Conservation (phyloP, 805 yeast species). For the Suhomyces kilbournensis region DNA sequence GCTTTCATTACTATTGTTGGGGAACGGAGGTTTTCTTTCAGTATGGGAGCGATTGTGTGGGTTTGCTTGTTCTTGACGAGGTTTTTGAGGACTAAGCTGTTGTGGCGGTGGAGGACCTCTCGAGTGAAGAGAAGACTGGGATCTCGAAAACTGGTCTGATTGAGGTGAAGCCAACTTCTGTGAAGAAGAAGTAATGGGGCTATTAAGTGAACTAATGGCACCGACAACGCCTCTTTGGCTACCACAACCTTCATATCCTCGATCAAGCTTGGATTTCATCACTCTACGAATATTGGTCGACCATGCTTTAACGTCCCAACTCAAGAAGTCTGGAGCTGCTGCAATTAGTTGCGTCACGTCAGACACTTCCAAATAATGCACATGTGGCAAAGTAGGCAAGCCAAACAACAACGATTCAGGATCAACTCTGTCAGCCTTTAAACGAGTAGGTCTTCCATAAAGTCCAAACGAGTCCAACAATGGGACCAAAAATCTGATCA, state of each 20-base stretch:
- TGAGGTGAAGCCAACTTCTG: background rate
- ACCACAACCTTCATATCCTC: constrained; percentile 76
- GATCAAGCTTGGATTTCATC: constrained; percentile 33
- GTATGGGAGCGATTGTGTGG: background rate
- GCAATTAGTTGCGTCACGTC: constrained; percentile 24
- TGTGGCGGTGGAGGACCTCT: background rate
- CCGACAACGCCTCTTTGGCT: constrained; percentile 60
- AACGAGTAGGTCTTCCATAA: constrained; percentile 44
- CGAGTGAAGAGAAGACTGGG: background rate
- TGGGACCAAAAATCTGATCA: constrained; percentile 42
- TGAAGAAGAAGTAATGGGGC: constrained; percentile 28
- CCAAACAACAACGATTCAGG: constrained; percentile 41
- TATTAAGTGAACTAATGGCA: constrained; percentile 52
- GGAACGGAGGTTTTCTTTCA: background rate
- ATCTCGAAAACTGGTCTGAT: background rate
- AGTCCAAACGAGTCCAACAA: constrained; percentile 42
- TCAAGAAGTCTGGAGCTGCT: constrained; percentile 21
- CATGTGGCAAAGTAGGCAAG: constrained; percentile 44
- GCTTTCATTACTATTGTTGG: background rate
- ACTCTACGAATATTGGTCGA: constrained; percentile 25
- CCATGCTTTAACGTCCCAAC: constrained; percentile 41
- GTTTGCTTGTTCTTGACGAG: background rate
- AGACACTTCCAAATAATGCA: constrained; percentile 38
- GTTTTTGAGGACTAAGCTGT: background rate
- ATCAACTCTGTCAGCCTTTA: constrained; percentile 42